These are phyloP conservation scores for Chromera velia DNA, from an alignment of 73 alveolate genomes.

Conservation along the genomic window DNA sequence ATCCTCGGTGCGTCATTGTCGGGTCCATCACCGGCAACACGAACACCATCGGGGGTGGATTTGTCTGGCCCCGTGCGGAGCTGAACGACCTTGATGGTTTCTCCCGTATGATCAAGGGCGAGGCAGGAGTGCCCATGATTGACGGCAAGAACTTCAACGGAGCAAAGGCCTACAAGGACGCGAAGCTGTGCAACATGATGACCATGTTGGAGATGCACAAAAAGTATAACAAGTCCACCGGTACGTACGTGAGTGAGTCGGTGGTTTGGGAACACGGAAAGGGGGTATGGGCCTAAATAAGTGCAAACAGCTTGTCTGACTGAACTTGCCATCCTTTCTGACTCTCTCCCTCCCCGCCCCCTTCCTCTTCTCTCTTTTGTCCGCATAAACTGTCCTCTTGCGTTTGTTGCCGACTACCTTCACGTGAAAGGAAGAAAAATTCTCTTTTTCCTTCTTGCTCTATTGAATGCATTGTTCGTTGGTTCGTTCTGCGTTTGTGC, in stretches of 20 bases:
- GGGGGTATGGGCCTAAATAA: no score
- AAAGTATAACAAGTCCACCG: neutral
- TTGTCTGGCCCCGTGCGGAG: conserved; percentile 28
- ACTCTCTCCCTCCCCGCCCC: no score
- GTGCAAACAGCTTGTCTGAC: no score
- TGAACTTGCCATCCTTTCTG: no score
- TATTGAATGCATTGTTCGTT: no score
- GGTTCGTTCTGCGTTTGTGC: conserved; percentile 31
- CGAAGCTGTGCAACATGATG: conserved; percentile 32
- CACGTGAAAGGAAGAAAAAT: no score
- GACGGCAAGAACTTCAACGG: conserved; percentile 48
- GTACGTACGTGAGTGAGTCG: no score
- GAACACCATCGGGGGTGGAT: conserved; percentile 40
- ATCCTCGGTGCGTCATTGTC: conserved; percentile 29
- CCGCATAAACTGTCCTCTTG: no score
- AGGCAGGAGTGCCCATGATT: conserved; percentile 35
- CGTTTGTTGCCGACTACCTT: no score
- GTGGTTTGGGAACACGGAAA: no score
- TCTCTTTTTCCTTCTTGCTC: no score
- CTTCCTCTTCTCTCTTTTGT: no score
- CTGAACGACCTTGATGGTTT: conserved; percentile 23
- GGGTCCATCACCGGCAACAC: conserved; percentile 35
- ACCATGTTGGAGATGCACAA: neutral
- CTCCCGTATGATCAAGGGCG: conserved; percentile 1
- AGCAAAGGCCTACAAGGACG: conserved; percentile 36